Conservation (phyloP, 768 basidiomycete species). For the Wakefieldia striispora region DNA sequence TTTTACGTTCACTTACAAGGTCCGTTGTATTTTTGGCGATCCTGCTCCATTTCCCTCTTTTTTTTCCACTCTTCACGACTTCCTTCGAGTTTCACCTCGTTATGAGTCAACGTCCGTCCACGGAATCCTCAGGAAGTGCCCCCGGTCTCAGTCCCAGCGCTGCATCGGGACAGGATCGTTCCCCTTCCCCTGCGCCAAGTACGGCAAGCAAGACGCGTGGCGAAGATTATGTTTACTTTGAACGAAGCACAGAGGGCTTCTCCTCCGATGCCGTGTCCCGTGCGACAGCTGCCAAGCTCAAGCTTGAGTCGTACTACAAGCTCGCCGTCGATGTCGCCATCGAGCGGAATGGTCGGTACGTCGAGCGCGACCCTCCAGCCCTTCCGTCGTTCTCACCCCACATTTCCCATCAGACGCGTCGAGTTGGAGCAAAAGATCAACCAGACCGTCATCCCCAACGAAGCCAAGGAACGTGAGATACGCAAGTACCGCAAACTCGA, state of each 20-base stretch:
- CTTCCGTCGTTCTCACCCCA: constrained; percentile 2
- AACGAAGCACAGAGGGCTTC: constrained; percentile 79
- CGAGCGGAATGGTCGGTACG: constrained; percentile 87
- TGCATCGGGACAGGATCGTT: constrained; percentile 23
- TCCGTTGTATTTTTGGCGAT: constrained; percentile 14
- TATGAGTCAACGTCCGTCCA: constrained; percentile 33
- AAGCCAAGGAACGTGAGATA: constrained; percentile 87
- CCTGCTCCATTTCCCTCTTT: background rate
- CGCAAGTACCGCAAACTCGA: constrained; percentile 84
- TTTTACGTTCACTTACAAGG: constrained; percentile 27
- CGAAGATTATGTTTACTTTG: constrained; percentile 89
- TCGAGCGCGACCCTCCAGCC: constrained; percentile 3
- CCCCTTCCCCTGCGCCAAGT: constrained; percentile 30
- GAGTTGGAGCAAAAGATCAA: constrained; percentile 84
- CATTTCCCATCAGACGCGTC: constrained; percentile 52
- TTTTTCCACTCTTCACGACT: constrained; percentile 4
- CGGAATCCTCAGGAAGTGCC: constrained; percentile 23
- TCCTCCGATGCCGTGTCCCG: constrained; percentile 85
- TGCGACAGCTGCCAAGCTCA: constrained; percentile 91
- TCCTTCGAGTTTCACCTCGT: constrained; percentile 2
- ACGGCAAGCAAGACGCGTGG: constrained; percentile 31
- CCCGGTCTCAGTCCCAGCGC: constrained; percentile 16
- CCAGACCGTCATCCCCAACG: constrained; percentile 68
- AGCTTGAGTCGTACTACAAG: constrained; percentile 97
- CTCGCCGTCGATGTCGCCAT: constrained; percentile 97